phyloP scores from a whole-genome alignment of 768 basidiomycete genomes.

The Russula sp. region DNA sequence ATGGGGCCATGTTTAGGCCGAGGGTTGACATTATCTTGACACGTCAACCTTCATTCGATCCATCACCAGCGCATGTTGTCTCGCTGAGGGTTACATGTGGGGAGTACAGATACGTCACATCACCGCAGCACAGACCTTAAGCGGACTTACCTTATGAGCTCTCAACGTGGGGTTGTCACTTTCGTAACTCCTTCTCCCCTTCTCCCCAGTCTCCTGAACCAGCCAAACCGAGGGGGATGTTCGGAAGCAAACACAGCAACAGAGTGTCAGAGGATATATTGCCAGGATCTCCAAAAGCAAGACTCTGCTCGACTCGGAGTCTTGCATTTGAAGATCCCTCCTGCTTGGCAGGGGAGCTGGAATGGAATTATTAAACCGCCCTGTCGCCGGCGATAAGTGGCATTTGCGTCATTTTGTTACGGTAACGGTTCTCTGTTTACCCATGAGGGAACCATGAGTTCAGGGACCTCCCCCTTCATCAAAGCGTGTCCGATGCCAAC shows the following conservation, averaged over 20 bases:
- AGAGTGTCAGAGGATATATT: not conserved
- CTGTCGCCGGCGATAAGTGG: conserved; percentile 14
- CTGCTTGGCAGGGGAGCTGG: not conserved
- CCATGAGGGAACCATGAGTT: not conserved
- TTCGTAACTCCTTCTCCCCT: not conserved
- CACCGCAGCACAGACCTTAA: not conserved
- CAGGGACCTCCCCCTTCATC: not conserved
- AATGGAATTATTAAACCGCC: conserved; percentile 12
- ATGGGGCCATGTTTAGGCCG: not conserved
- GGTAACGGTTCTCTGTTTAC: conserved; percentile 4
- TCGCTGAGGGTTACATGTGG: not conserved
- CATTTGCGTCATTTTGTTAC: not conserved
- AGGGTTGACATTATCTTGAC: not conserved
- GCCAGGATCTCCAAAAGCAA: too few relatives aligned
- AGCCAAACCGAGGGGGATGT: not conserved
- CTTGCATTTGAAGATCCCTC: not conserved
- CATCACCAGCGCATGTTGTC: not conserved
- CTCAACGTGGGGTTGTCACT: not conserved
- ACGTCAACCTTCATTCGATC: not conserved
- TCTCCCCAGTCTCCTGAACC: not conserved
- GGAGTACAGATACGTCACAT: not conserved
- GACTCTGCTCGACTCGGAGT: too few relatives aligned
- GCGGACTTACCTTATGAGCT: not conserved
- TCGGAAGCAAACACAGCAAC: not conserved
- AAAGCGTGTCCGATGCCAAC: not conserved